Base-by-base conservation (phyloP, 1,139 yeast species). In the Taphrina sp. region DNA sequence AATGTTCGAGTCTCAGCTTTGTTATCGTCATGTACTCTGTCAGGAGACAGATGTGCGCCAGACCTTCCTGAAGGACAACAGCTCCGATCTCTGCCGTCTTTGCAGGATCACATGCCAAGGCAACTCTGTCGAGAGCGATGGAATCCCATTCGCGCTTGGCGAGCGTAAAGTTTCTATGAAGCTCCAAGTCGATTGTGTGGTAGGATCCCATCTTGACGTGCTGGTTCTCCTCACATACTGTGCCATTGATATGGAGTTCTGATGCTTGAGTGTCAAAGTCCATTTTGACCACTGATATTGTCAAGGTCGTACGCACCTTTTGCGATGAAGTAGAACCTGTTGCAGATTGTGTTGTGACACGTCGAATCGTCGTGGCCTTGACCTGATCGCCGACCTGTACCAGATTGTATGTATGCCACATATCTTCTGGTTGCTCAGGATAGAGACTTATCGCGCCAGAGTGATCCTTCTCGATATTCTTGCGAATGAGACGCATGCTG, bases 1-100 rank as follows among this genome's bases (percentile, higher is more conserved):
- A 74, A 64, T 85, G 84, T 64, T 89, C 96, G 28, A 90, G 77
- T 67, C 89, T 86, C 61, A 83, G 81, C 61, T 87, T 78, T 59
- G 92, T 67, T 31, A 88, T 81, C 0, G 97, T 90, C 82, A 92
- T 85, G 60, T 84, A 84, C 53, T 90, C 95, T 0, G 97, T 88
- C 26, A 92, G 77, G 52, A 89, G 74, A 69, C 98, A 92, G 19
- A 92, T 73, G 69, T 92, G 96, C 0, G 97, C 96, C 51, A 92
- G 80, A 22, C 97, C 97, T 67, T 94, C 97, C 70, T 92, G 92
- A 66, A 92, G 71, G 0, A 90, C 95, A 24, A 92, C 82, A 0
- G 98, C 98, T 0, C 96, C 98, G 7, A 92, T 80, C 65, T 92
- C 97, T 0, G 96, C 95, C 66, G 84, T 84, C 44, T 79, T 76